Conservation (phyloP, 106 monocot species). For the Iris macrosiphon region DNA sequence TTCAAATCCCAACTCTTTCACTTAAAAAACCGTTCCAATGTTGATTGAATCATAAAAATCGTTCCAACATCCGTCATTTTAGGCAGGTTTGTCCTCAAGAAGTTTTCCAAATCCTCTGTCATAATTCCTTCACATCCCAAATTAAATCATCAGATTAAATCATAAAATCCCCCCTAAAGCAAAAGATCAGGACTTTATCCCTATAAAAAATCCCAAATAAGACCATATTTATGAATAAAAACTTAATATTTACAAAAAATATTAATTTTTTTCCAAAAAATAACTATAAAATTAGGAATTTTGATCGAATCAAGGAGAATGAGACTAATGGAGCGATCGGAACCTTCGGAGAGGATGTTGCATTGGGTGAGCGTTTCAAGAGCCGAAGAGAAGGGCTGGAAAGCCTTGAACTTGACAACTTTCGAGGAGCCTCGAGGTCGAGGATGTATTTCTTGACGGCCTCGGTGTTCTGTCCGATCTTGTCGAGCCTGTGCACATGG, state of each 20-base stretch:
- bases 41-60: too few relatives aligned
- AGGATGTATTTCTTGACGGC: conserved; percentile 51
- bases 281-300: too few relatives aligned
- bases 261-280: too few relatives aligned
- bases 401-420: conserved; percentile 58
- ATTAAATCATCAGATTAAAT: neutral
- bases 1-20: too few relatives aligned
- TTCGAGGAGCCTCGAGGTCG: conserved; percentile 67
- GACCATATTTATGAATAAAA: too few relatives aligned
- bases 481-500: conserved; percentile 68
- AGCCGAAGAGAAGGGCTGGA: conserved; percentile 73
- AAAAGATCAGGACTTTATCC: too few relatives aligned
- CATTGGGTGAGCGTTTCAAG: conserved; percentile 78
- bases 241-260: too few relatives aligned
- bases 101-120: conserved; percentile 73
- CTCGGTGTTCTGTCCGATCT: conserved; percentile 73
- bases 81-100: conserved; percentile 65
- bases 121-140: conserved; percentile 35
- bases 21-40: too few relatives aligned
- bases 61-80: conserved; percentile 55
- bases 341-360: conserved; percentile 84
- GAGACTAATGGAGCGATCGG: too few relatives aligned
- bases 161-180: too few relatives aligned
- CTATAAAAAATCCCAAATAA: too few relatives aligned
- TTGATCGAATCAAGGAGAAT: too few relatives aligned